These are phyloP conservation scores for Penicillium canariense DNA, from an alignment of 495 filamentous ascomycete genomes.

Conservation along the genomic window DNA sequence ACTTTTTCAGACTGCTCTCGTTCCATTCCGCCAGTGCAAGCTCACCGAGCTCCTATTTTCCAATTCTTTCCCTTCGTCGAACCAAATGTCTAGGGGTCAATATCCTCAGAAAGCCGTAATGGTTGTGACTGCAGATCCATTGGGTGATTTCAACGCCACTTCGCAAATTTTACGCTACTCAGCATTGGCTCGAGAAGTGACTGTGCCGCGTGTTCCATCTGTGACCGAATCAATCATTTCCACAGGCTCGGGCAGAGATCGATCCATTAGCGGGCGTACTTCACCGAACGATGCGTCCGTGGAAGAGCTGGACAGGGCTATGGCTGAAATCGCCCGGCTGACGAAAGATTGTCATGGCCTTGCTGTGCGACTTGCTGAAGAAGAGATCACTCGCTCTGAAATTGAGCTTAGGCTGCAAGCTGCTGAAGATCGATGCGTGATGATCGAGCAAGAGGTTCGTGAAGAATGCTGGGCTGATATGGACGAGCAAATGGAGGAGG, in stretches of 20 bases:
- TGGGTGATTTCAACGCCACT: constrained; percentile 94
- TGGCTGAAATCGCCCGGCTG: constrained; percentile 70
- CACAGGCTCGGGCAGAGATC: constrained; percentile 33
- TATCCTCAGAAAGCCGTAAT: constrained; percentile 85
- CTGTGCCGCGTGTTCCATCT: constrained; percentile 83
- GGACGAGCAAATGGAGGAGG: constrained; percentile 69
- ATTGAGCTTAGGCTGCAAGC: constrained; percentile 53
- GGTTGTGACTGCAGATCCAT: constrained; percentile 93
- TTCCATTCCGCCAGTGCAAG: constrained; percentile 94
- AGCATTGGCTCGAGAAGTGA: constrained; percentile 88
- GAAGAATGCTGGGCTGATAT: constrained; percentile 88
- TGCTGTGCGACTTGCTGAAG: constrained; percentile 56
- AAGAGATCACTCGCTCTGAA: constrained; percentile 57
- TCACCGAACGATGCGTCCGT: constrained; percentile 50
- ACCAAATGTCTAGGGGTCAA: constrained; percentile 52
- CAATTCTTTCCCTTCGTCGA: constrained; percentile 79
- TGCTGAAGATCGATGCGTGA: constrained; percentile 64
- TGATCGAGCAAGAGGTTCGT: constrained; percentile 81
- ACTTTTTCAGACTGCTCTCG: constrained; percentile 62
- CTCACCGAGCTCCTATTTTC: constrained; percentile 95
- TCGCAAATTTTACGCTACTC: constrained; percentile 95
- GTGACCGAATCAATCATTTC: constrained; percentile 62
- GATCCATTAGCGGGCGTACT: constrained; percentile 42
- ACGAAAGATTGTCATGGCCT: constrained; percentile 68
- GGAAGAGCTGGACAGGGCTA: constrained; percentile 74